These are phyloP conservation scores for Rosa lucieae DNA, from an alignment of 306 rosid genomes.

Conservation along the genomic window DNA sequence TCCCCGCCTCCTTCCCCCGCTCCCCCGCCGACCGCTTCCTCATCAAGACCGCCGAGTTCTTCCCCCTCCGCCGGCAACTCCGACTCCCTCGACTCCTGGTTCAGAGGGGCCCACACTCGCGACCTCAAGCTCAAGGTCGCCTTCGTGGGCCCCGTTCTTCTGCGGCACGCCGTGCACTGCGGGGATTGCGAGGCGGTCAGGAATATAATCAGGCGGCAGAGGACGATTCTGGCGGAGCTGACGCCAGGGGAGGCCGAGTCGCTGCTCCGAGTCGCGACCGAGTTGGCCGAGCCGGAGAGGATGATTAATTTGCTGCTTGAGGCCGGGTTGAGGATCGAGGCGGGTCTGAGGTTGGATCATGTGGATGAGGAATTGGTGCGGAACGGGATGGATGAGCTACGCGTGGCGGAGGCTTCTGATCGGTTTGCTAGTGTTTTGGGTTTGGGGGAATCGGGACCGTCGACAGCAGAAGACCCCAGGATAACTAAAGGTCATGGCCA, in stretches of 20 bases:
- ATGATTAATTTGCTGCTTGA: conserved; percentile 66
- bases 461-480: not conserved
- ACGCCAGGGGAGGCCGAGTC: conserved; percentile 36
- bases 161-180: conserved; percentile 44
- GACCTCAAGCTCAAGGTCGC: conserved; percentile 63
- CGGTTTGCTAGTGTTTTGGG: conserved; percentile 24
- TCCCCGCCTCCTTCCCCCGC: conserved; percentile 64
- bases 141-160: conserved; percentile 58
- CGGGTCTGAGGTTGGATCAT: conserved; percentile 6
- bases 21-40: conserved; percentile 74
- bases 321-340: conserved; percentile 60
- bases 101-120: conserved; percentile 24
- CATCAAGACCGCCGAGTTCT: conserved; percentile 39
- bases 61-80: not conserved
- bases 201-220: conserved; percentile 58
- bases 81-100: conserved; percentile 27
- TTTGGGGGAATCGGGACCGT: conserved; percentile 17
- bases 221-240: conserved; percentile 46
- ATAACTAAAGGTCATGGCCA: not conserved
- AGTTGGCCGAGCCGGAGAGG: conserved; percentile 52
- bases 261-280: conserved; percentile 56
- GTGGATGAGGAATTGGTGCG: conserved; percentile 19
- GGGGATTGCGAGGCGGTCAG: conserved; percentile 51
- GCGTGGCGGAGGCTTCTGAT: conserved; percentile 48
- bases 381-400: conserved; percentile 34